Evolutionary conservation across 352 stramenopile genomes (phyloP).

Genomic region (Peronosclerospora sorghi): DNA sequence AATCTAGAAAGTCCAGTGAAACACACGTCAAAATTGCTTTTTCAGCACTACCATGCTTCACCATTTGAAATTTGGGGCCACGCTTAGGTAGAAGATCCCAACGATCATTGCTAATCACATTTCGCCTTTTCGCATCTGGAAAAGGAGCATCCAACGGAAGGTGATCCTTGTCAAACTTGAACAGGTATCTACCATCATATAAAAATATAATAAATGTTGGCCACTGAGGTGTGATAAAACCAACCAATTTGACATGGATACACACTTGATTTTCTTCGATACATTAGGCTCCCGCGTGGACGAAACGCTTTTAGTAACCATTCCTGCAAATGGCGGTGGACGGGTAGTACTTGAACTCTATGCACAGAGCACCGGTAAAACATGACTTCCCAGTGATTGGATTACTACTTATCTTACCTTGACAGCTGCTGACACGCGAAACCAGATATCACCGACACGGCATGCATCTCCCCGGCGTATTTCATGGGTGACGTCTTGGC

Average conservation of each 20-base stretch:
- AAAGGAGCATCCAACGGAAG: constrained; percentile 71
- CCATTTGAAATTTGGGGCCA: constrained; percentile 62
- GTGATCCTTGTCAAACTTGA: constrained; percentile 79
- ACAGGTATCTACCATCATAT: constrained; percentile 38
- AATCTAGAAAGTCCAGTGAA: background rate
- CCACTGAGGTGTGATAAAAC: constrained; percentile 9
- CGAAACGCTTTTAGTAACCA: constrained; percentile 66
- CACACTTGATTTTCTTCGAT: constrained; percentile 69
- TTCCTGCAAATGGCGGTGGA: constrained; percentile 52
- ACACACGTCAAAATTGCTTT: background rate
- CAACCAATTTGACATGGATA: background rate
- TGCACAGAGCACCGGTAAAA: background rate
- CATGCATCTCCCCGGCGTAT: constrained; percentile 67
- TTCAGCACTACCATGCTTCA: constrained; percentile 51
- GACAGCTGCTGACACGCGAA: constrained; percentile 65
- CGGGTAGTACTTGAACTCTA: constrained; percentile 54
- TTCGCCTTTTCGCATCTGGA: constrained; percentile 53
- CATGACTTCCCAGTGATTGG: background rate
- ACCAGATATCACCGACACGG: constrained; percentile 70
- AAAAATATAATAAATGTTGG: background rate
- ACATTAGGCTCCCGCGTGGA: constrained; percentile 71
- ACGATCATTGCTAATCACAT: constrained; percentile 48
- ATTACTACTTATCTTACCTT: constrained; percentile 26
- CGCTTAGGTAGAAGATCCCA: constrained; percentile 65
- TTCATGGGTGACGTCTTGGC: constrained; percentile 55